Evolutionary conservation across 192 early-diverging fungal species (phyloP), one percentile per base, ranked within the genome.

Genomic region (Entomortierella parvispora): DNA sequence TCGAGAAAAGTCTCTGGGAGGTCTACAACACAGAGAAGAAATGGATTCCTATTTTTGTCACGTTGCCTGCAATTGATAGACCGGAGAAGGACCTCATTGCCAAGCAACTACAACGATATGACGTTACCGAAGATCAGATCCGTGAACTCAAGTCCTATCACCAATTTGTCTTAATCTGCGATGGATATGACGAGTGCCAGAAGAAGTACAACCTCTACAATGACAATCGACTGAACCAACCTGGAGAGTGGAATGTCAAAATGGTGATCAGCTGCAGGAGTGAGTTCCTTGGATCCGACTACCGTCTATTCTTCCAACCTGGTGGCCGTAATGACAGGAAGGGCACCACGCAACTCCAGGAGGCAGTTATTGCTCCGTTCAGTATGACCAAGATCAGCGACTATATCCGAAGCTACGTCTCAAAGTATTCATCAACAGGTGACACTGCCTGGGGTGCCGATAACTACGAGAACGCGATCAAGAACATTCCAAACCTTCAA

Each of bases 21-120:
- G 25, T 12, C 26, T 67, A 58, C 46, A 44, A 62, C 10, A 58
- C 47, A 32, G 12, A 32, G 9, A 22, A 22, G 2, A 34, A 44
- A 23, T 32, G 11, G 4, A 67, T 67, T 26, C 65, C 65, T 50
- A 43, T 67, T 33, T 67, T 67, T 37, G 50, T 67, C 18, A 49
- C 4, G 29, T 22, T 67, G 34, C 45, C 65, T 22, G 2, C 54
- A 0, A 46, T 65, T 29, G 37, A 54, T 2, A 43, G 45, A 2
- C 63, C 63, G 2, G 52, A 65, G 28, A 9, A 55, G 10, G 28
- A 65, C 7, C 29, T 65, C 4, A 55, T 65, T 7, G 28, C 23
- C 7, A 45, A 65, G 42, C 52, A 65, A 1, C 47, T 65, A 0
- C 34, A 40, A 2, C 44, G n/a, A 7, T 25, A 7, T 15, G 31